These are phyloP conservation scores for Cyberlindnera petersonii DNA, from an alignment of 805 yeast species.

Conservation along the genomic window DNA sequence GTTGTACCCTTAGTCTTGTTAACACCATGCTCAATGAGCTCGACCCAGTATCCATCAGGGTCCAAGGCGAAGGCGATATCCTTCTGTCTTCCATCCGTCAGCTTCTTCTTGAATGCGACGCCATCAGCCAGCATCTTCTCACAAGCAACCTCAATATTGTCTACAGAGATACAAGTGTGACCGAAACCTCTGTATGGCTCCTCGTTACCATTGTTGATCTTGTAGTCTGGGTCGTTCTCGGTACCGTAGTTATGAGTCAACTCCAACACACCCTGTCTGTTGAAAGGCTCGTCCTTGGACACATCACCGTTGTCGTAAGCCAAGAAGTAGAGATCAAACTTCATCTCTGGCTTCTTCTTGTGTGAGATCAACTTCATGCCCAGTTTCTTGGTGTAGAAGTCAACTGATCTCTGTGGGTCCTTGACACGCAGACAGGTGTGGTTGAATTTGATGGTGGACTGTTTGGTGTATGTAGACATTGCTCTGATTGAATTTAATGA, in stretches of 20 bases:
- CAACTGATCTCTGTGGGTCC: slow-evolving; percentile 69
- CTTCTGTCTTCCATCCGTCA: slow-evolving; percentile 87
- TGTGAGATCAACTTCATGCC: slow-evolving; percentile 62
- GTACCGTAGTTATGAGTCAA: slow-evolving; percentile 78
- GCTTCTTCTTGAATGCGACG: slow-evolving; percentile 76
- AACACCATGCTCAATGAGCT: slow-evolving; percentile 61
- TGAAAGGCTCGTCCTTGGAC: slow-evolving; percentile 19
- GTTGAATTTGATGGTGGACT: slow-evolving; percentile 39
- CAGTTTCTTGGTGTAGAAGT: slow-evolving; percentile 70
- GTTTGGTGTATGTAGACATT: slow-evolving; percentile 9
- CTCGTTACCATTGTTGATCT: slow-evolving; percentile 74
- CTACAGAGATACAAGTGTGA: slow-evolving; percentile 85
- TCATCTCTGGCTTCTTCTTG: slow-evolving; percentile 48
- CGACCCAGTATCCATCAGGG: slow-evolving; percentile 97
- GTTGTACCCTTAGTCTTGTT: slow-evolving; percentile 39
- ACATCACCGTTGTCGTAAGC: slow-evolving; percentile 32
- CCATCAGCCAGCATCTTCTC: slow-evolving; percentile 51
- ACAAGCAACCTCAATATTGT: slow-evolving; percentile 66
- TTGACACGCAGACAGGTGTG: slow-evolving; percentile 79
- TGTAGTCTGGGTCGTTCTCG: slow-evolving; percentile 52
- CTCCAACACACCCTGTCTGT: slow-evolving; percentile 65
- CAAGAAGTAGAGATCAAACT: slow-evolving; percentile 67
- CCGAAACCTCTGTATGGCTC: slow-evolving; percentile 91
- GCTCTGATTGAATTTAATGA: background rate
- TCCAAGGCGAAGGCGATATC: slow-evolving; percentile 93